phyloP scores from a whole-genome alignment of 768 basidiomycete genomes.

The Mycena vulgaris region DNA sequence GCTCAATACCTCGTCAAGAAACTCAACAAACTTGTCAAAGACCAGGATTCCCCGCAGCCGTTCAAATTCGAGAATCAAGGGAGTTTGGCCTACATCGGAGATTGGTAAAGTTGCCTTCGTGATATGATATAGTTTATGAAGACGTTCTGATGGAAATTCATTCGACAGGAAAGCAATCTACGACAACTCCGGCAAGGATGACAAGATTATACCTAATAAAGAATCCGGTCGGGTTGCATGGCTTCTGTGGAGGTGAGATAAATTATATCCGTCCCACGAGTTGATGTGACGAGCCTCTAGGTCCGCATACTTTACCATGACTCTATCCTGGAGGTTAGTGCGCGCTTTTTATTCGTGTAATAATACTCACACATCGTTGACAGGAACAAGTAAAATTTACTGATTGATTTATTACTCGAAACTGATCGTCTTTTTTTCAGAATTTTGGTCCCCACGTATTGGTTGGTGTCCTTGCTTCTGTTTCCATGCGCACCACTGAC shows the following conservation, averaged over 20 bases:
- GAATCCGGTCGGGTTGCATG: slow-evolving; percentile 81
- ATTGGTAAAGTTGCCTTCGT: slow-evolving; percentile 63
- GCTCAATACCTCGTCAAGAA: slow-evolving; percentile 76
- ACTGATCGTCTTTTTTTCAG: slow-evolving; percentile 48
- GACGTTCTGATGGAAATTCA: slow-evolving; percentile 13
- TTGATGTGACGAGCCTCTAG: slow-evolving; percentile 9
- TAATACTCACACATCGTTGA: background rate
- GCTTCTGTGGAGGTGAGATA: slow-evolving; percentile 75
- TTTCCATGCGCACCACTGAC: slow-evolving; percentile 19
- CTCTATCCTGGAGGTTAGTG: slow-evolving; percentile 67
- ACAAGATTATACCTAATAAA: slow-evolving; percentile 67
- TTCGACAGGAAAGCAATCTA: slow-evolving; percentile 81
- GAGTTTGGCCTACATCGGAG: slow-evolving; percentile 85
- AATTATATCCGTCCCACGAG: background rate
- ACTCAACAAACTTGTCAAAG: slow-evolving; percentile 75
- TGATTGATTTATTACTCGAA: slow-evolving; percentile 21
- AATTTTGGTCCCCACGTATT: slow-evolving; percentile 78
- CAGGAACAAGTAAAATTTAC: slow-evolving; percentile 37
- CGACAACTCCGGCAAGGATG: slow-evolving; percentile 69
- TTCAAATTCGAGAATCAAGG: slow-evolving; percentile 85
- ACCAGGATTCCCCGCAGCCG: slow-evolving; percentile 59
- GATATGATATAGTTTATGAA: background rate
- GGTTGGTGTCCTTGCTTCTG: slow-evolving; percentile 56
- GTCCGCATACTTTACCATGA: slow-evolving; percentile 86
- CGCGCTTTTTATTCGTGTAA: background rate